phyloP scores from a whole-genome alignment of 2,329 filamentous ascomycete genomes.

The Penicillium aurantiogriseum region DNA sequence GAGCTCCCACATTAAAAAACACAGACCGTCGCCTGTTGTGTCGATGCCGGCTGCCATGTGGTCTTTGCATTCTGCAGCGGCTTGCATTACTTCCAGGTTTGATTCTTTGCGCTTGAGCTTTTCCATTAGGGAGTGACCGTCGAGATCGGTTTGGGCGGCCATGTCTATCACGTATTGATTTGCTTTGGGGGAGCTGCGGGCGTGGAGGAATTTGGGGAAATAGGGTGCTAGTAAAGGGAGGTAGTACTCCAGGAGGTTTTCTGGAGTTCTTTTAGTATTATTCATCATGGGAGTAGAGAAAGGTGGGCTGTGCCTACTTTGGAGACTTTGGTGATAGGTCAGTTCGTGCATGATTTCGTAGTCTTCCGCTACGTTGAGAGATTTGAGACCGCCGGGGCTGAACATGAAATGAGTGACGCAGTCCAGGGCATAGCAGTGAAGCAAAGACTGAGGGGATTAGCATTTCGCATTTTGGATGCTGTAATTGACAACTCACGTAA shows the following conservation, averaged over 20 bases:
- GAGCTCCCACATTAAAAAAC: conserved; percentile 70
- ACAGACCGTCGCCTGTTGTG: conserved; percentile 67
- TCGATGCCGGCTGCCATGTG: conserved; percentile 72
- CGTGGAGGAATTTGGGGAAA: conserved; percentile 51
- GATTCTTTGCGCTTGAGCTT: conserved; percentile 56
- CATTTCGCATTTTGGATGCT: not conserved
- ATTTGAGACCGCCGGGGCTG: conserved; percentile 62
- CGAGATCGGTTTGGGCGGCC: conserved; percentile 47
- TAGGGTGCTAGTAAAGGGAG: conserved; percentile 51
- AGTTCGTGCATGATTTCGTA: conserved; percentile 67
- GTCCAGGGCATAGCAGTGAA: conserved; percentile 69
- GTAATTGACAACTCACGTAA: conserved; percentile 50
- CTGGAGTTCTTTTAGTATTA: conserved; percentile 33
- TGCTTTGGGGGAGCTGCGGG: conserved; percentile 58
- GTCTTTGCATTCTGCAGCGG: conserved; percentile 67
- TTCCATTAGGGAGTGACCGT: conserved; percentile 58
- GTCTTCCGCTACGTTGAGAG: conserved; percentile 56
- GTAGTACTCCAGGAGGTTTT: conserved; percentile 61
- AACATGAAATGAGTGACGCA: conserved; percentile 70
- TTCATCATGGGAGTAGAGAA: not conserved
- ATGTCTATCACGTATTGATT: conserved; percentile 59
- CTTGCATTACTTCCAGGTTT: conserved; percentile 53
- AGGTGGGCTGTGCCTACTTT: conserved; percentile 50
- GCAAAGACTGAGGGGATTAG: conserved; percentile 30
- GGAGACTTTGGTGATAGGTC: conserved; percentile 65